These are phyloP conservation scores for Umbelopsis sp. DNA, from an alignment of 371 early-diverging fungal species.

Conservation along the genomic window DNA sequence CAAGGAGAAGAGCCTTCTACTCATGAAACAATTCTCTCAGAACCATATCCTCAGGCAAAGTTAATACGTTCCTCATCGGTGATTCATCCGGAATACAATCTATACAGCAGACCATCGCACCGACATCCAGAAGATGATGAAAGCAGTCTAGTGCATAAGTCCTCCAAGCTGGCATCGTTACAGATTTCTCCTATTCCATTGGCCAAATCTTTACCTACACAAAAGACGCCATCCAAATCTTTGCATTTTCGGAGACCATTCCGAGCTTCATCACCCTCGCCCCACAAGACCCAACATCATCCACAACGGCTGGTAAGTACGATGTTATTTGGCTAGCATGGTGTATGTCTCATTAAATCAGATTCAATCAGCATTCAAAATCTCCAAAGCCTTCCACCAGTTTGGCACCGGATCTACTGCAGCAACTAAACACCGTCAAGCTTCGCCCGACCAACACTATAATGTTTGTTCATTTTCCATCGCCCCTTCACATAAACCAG, in stretches of 20 bases:
- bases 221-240: background rate
- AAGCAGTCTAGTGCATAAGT: background rate
- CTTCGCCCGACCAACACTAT: conserved; percentile 6
- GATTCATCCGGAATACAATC: background rate
- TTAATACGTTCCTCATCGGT: background rate
- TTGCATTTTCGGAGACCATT: background rate
- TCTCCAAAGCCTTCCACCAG: background rate
- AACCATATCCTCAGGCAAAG: background rate
- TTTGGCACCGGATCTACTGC: background rate
- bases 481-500: background rate
- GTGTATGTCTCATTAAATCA: background rate
- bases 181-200: background rate
- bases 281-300: conserved; percentile 3
- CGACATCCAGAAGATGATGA: background rate
- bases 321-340: background rate
- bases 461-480: background rate
- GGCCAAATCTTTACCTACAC: background rate
- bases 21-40: background rate
- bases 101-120: background rate
- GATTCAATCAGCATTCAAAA: background rate
- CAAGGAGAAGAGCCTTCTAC: background rate
- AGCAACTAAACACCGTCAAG: background rate
- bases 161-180: background rate
- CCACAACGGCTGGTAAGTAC: background rate
- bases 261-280: background rate